phyloP scores from a whole-genome alignment of 2,329 filamentous ascomycete species.

The Davidsoniella neocaledoniae region DNA sequence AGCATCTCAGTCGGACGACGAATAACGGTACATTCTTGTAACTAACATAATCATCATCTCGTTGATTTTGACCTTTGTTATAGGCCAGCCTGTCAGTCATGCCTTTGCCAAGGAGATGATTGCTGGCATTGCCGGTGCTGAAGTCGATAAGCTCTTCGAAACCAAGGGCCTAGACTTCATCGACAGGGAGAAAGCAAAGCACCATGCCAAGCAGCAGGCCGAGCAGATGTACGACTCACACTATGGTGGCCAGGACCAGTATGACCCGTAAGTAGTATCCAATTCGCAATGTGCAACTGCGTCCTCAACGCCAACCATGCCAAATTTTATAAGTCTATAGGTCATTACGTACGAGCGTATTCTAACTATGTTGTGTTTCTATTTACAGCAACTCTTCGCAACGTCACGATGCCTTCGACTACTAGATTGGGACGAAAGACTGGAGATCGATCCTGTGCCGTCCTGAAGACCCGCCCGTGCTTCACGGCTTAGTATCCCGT shows the following conservation, averaged over 20 bases:
- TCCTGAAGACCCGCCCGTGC: no score
- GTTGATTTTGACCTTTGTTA: no score
- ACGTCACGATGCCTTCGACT: conserved; percentile 9
- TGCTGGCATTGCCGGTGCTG: conserved; percentile 53
- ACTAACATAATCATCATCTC: no score
- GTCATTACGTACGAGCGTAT: no score
- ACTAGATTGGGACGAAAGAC: conserved; percentile 1
- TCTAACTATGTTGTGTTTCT: neutral
- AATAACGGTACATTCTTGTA: no score
- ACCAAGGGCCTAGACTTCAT: conserved; percentile 47
- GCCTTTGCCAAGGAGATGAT: conserved; percentile 63
- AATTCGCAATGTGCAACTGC: neutral
- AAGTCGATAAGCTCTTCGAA: conserved; percentile 61
- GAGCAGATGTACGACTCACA: conserved; percentile 45
- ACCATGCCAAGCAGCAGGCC: conserved; percentile 40
- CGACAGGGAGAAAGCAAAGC: conserved; percentile 41
- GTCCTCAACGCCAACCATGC: no score
- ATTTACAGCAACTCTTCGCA: conserved; percentile 1
- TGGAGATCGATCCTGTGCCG: no score
- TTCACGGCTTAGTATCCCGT: no score
- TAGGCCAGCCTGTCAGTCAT: conserved; percentile 44
- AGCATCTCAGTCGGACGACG: no score
- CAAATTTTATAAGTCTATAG: no score
- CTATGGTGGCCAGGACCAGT: conserved; percentile 36
- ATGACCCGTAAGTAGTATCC: conserved; percentile 34